phyloP scores from a whole-genome alignment of 2,329 filamentous ascomycete species.

The Eurotiales sp. region DNA sequence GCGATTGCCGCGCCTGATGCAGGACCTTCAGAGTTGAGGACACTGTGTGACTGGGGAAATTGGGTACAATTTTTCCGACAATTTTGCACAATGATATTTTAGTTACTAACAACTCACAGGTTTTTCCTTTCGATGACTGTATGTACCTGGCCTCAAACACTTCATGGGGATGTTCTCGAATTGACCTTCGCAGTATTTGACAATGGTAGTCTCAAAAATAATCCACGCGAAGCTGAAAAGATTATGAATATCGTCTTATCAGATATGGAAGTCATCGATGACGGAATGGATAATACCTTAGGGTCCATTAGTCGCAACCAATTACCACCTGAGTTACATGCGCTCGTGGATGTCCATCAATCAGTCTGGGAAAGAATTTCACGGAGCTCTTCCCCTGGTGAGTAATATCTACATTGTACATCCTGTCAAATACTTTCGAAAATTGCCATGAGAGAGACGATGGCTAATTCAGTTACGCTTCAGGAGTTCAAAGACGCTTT shows the following conservation, averaged over 20 bases:
- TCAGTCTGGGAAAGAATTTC: conserved; percentile 23
- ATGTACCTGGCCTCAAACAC: not conserved
- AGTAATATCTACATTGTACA: too few species aligned
- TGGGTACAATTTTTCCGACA: conserved; percentile 17
- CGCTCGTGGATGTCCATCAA: conserved; percentile 27
- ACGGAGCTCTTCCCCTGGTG: conserved; percentile 4
- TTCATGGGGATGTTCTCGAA: not conserved
- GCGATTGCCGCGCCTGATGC: conserved; percentile 23
- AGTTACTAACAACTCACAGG: not conserved
- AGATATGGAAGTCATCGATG: conserved; percentile 10
- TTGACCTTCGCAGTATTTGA: conserved; percentile 24
- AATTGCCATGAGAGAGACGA: too few species aligned
- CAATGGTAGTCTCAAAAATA: conserved; percentile 26
- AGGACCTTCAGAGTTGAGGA: conserved; percentile 20
- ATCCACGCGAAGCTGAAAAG: conserved; percentile 20
- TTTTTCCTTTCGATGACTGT: conserved; percentile 7
- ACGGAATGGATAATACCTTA: not conserved
- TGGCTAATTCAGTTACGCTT: too few species aligned
- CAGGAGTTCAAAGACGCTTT: conserved; percentile 16
- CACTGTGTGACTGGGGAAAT: conserved; percentile 27
- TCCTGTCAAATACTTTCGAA: too few species aligned
- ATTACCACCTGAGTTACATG: conserved; percentile 15
- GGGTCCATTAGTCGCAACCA: too few species aligned
- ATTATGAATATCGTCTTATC: conserved; percentile 23
- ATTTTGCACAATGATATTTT: not conserved